Evolutionary conservation across 2,329 filamentous ascomycete genomes (phyloP), one percentile per base, ranked within the genome.

Genomic region (Exophiala viscosa): DNA sequence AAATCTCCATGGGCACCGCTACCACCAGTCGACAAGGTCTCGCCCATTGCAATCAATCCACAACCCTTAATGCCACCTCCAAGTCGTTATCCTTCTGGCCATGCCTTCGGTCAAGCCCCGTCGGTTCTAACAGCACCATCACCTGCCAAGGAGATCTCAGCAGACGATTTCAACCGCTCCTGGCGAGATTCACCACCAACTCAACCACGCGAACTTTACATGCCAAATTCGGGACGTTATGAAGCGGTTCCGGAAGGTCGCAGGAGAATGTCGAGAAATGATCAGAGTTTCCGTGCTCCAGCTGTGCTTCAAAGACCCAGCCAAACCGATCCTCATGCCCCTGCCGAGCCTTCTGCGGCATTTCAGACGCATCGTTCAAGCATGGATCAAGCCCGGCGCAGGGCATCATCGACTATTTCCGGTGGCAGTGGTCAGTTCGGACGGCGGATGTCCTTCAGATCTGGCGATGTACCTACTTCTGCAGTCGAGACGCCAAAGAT

Each of bases 1-100:
- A 96, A 95, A 67, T 96, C 91, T 3, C 92, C 92, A 3, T 97
- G 92, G 92, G 92, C 92, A 18, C 67, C 86, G 32, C 73, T 97
- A 23, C 92, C 92, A 11, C 89, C 90, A 1, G 81, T 96, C 5
- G 90, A 95, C 9, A 92, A 86, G 66, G 81, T 86, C 0, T 83
- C 90, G 1, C 90, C 88, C 0, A 73, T 85, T 13, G 70, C 79
- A 5, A 76, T 85, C 55, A 87, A 89, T 47, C 63, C 75, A 35
- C 72, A 76, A 41, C 48, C 60, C 66, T 23, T 69, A 69, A 53
- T 64, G 50, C 46, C 76, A 42, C 70, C 74, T 49, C 70, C 69
- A 38, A 65, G 73, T 61, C 79, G 82, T 23, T 76, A 76, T 57
- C 70, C 77, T 52, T 75, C 78, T 52, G 84, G 85, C 56, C 73